phyloP scores from a whole-genome alignment of 2,329 filamentous ascomycete genomes.

The Celoporthe dispersa region DNA sequence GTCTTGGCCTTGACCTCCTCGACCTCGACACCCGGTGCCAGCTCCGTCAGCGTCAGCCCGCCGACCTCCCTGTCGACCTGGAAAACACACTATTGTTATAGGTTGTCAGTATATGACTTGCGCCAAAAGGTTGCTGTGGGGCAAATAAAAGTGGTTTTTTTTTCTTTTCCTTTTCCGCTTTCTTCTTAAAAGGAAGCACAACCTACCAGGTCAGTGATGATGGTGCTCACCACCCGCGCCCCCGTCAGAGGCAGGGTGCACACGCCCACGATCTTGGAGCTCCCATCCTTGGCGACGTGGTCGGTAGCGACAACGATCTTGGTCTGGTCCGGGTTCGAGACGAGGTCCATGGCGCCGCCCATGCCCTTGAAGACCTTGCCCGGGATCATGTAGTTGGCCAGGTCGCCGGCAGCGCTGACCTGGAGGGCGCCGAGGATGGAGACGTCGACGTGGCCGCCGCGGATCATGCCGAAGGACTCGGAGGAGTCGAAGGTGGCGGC shows the following conservation, averaged over 20 bases:
- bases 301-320: constrained; percentile 75
- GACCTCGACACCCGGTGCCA: constrained; percentile 69
- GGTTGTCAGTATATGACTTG: background rate
- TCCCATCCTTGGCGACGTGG: constrained; percentile 71
- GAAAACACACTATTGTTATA: constrained; percentile 64
- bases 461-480: constrained; percentile 87
- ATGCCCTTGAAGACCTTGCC: constrained; percentile 89
- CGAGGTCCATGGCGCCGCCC: constrained; percentile 77
- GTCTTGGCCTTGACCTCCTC: constrained; percentile 74
- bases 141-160: too few species aligned
- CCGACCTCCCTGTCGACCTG: constrained; percentile 67
- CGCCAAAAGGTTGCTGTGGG: too few species aligned
- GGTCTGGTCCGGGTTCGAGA: constrained; percentile 71
- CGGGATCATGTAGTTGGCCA: constrained; percentile 90
- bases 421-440: constrained; percentile 84
- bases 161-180: too few species aligned
- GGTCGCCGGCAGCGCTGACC: constrained; percentile 76
- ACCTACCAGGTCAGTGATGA: constrained; percentile 74
- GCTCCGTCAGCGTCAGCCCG: constrained; percentile 68
- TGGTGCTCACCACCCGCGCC: constrained; percentile 69
- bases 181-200: too few species aligned
- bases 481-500: constrained; percentile 78
- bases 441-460: constrained; percentile 81
- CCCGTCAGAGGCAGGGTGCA: constrained; percentile 68
- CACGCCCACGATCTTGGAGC: constrained; percentile 67